Conservation (phyloP, 371 early-diverging fungal species). For the Rhizopus sp. region DNA sequence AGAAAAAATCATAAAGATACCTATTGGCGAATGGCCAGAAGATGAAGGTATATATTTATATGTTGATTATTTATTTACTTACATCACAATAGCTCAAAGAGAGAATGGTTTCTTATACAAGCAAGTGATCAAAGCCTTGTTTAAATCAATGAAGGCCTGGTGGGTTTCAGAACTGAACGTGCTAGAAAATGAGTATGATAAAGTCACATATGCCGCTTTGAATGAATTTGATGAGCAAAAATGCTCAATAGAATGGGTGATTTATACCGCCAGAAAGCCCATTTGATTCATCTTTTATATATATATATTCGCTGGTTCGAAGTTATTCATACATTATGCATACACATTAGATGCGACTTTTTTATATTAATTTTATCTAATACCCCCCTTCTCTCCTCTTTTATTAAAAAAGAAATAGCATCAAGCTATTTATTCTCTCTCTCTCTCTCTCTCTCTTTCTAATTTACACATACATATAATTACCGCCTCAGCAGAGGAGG, state of each 20-base stretch:
- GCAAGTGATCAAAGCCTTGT: conserved; percentile 37
- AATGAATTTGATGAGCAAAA: conserved; percentile 27
- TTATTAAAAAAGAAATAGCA: too few relatives aligned
- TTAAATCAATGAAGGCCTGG: conserved; percentile 45
- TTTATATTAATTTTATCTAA: not conserved
- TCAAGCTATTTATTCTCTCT: not conserved
- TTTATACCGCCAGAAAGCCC: conserved; percentile 27
- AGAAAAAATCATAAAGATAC: conserved; percentile 27
- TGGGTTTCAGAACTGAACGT: conserved; percentile 40
- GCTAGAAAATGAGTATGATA: conserved; percentile 28
- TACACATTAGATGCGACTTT: too few relatives aligned
- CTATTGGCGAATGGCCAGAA: conserved; percentile 51
- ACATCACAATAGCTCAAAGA: conserved; percentile 23
- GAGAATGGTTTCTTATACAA: conserved; percentile 46
- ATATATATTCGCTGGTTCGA: conserved; percentile 9
- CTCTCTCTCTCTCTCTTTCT: not conserved
- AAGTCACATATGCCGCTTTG: conserved; percentile 20
- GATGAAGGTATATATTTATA: conserved; percentile 29
- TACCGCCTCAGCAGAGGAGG: conserved; percentile 45
- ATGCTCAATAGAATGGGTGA: conserved; percentile 20
- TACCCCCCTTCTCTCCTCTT: too few relatives aligned
- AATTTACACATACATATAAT: conserved; percentile 5
- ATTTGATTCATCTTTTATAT: not conserved
- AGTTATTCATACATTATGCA: not conserved
- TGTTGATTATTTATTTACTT: not conserved